phyloP scores from a whole-genome alignment of 805 yeast species.

The Yamadazyma phyllophila region DNA sequence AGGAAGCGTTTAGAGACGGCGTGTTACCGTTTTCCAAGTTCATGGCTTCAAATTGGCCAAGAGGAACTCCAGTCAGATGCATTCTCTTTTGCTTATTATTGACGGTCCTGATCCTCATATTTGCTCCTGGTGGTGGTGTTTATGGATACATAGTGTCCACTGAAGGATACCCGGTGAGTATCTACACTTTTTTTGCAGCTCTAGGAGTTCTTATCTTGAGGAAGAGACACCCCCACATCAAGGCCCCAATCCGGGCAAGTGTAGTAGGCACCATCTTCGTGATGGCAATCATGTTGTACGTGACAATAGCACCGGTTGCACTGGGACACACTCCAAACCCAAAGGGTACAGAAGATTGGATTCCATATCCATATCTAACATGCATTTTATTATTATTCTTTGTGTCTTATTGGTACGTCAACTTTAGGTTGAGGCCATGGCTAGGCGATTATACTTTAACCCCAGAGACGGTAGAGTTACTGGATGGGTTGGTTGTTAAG shows the following conservation, averaged over 20 bases:
- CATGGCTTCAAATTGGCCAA: constrained; percentile 57
- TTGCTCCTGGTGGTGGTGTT: constrained; percentile 46
- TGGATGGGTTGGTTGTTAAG: constrained; percentile 60
- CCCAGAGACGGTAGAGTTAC: constrained; percentile 37
- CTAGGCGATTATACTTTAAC: constrained; percentile 45
- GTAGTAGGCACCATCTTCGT: constrained; percentile 47
- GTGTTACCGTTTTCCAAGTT: constrained; percentile 50
- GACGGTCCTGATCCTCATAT: constrained; percentile 37
- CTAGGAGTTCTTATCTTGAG: constrained; percentile 58
- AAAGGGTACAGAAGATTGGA: constrained; percentile 40
- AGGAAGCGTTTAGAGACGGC: constrained; percentile 65
- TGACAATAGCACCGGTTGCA: constrained; percentile 50
- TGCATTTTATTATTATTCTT: constrained; percentile 42
- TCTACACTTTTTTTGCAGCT: constrained; percentile 51
- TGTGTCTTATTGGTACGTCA: constrained; percentile 53
- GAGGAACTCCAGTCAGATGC: constrained; percentile 55
- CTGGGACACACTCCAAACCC: constrained; percentile 39
- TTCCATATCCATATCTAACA: constrained; percentile 50
- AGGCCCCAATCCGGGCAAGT: constrained; percentile 53
- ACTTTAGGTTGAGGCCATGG: constrained; percentile 49
- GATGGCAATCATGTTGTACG: constrained; percentile 44
- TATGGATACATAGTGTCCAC: constrained; percentile 51
- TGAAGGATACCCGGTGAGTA: constrained; percentile 51
- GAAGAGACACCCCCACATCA: constrained; percentile 44
- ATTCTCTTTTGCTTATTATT: constrained; percentile 43